These are phyloP conservation scores for Diospyros kaki DNA, from an alignment of 148 eudicot species.

Conservation along the genomic window DNA sequence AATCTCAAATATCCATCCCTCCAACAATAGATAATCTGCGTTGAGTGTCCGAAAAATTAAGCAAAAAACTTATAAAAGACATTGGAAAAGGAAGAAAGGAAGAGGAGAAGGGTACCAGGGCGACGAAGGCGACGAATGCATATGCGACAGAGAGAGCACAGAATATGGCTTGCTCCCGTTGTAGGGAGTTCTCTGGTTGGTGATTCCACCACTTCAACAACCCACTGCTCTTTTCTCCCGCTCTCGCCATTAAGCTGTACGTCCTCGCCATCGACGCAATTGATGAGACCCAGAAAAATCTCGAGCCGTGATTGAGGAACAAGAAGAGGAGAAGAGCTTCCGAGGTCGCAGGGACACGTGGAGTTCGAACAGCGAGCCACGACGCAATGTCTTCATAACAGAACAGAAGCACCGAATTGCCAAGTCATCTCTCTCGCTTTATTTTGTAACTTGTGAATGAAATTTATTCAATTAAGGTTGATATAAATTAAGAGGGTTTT, in stretches of 20 bases:
- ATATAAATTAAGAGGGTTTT: too few species aligned
- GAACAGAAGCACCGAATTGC: too few species aligned
- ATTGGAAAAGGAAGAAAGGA: background rate
- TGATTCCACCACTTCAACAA: slow-evolving; percentile 17
- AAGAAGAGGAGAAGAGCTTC: background rate
- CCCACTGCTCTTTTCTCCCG: background rate
- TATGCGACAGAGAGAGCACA: slow-evolving; percentile 33
- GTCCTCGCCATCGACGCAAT: slow-evolving; percentile 12
- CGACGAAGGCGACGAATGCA: slow-evolving; percentile 30
- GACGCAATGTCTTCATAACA: too few species aligned
- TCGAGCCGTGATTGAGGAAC: background rate
- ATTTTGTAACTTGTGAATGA: too few species aligned
- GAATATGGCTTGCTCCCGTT: slow-evolving; percentile 29
- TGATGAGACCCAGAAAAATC: background rate
- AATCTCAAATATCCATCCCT: too few species aligned
- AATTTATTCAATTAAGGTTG: too few species aligned
- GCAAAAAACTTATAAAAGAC: background rate
- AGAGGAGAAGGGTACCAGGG: slow-evolving; percentile 26
- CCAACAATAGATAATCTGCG: too few species aligned
- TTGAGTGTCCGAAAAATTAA: too few species aligned
- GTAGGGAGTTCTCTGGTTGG: slow-evolving; percentile 11
- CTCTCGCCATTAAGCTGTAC: background rate
- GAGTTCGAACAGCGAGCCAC: background rate
- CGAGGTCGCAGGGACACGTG: background rate
- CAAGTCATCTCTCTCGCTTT: too few species aligned